Conservation (phyloP, 2,329 filamentous ascomycete genomes). For the Epichloe scottii region DNA sequence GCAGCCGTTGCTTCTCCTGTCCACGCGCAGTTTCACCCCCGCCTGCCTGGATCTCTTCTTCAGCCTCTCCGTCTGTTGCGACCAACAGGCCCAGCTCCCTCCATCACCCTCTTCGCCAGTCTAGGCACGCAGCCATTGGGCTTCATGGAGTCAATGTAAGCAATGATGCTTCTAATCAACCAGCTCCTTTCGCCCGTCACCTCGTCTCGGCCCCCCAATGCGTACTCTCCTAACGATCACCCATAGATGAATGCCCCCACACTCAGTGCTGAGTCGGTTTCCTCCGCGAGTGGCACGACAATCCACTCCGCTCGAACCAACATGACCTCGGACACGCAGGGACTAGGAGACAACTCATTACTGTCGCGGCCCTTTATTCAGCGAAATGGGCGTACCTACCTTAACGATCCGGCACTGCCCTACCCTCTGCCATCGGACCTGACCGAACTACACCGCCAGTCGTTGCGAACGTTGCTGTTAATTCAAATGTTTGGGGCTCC, state of each 20-base stretch:
- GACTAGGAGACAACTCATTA: slow-evolving; percentile 27
- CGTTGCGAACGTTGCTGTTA: slow-evolving; percentile 67
- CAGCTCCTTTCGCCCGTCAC: neutral
- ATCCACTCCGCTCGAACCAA: slow-evolving; percentile 32
- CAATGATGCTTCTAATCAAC: neutral
- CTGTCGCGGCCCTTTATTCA: slow-evolving; percentile 47
- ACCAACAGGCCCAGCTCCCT: slow-evolving; percentile 2
- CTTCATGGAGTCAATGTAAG: slow-evolving; percentile 8
- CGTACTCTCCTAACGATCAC: slow-evolving; percentile 9
- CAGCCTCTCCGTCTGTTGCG: neutral
- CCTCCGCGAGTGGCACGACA: slow-evolving; percentile 31
- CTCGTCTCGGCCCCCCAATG: neutral
- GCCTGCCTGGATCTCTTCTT: neutral
- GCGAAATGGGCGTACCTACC: slow-evolving; percentile 71
- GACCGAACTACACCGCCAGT: slow-evolving; percentile 76
- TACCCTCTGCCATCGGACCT: slow-evolving; percentile 89
- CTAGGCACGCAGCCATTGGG: slow-evolving; percentile 3
- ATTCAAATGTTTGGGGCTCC: slow-evolving; percentile 72
- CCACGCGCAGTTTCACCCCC: neutral
- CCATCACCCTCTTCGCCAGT: slow-evolving; percentile 1
- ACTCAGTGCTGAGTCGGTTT: slow-evolving; percentile 32
- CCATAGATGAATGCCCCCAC: slow-evolving; percentile 23
- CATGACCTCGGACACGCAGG: slow-evolving; percentile 35
- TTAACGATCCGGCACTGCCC: slow-evolving; percentile 56
- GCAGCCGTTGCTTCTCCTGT: slow-evolving; percentile 1